Percentiles rank a stretch among this genome's conserved stretches.
These are phyloP conservation scores for Niebla homalea DNA, from an alignment of 495 filamentous ascomycete genomes.

Conservation along the genomic window DNA sequence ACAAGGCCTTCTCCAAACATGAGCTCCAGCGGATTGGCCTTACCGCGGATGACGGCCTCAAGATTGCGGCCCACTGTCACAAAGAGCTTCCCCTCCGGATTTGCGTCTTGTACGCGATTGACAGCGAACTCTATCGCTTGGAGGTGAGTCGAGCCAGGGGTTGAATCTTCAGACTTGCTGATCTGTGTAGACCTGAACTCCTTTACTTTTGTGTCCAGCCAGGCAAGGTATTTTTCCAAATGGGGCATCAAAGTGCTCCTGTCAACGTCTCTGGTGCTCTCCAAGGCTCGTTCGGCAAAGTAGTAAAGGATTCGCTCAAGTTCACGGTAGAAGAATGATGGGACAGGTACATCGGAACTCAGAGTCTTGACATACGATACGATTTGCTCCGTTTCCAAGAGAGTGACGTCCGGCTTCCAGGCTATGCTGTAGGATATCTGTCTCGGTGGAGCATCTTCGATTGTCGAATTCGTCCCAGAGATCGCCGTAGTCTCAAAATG, in stretches of 20 bases:
- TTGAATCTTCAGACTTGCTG: constrained; percentile 30
- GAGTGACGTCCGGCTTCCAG: background rate
- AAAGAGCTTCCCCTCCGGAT: background rate
- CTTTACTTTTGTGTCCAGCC: background rate
- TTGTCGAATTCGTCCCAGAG: too few relatives aligned
- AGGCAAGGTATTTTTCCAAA: constrained; percentile 21
- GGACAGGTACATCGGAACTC: too few relatives aligned
- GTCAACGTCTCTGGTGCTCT: too few relatives aligned
- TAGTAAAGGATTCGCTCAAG: too few relatives aligned
- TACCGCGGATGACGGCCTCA: constrained; percentile 25
- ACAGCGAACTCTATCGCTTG: background rate
- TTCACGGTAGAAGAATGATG: too few relatives aligned
- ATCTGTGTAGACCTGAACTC: constrained; percentile 20
- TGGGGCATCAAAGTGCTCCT: background rate
- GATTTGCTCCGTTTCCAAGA: too few relatives aligned
- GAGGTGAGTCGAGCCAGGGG: constrained; percentile 36
- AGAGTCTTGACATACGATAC: too few relatives aligned
- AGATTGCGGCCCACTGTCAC: constrained; percentile 8
- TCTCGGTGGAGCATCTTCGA: too few relatives aligned
- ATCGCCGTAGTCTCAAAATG: too few relatives aligned
- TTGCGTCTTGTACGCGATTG: background rate
- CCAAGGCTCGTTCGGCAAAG: too few relatives aligned
- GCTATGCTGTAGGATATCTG: background rate
- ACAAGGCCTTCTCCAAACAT: constrained; percentile 25
- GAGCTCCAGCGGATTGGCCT: constrained; percentile 27